Conservation (phyloP, 257 asterid species). For the Jasminum sambac region DNA sequence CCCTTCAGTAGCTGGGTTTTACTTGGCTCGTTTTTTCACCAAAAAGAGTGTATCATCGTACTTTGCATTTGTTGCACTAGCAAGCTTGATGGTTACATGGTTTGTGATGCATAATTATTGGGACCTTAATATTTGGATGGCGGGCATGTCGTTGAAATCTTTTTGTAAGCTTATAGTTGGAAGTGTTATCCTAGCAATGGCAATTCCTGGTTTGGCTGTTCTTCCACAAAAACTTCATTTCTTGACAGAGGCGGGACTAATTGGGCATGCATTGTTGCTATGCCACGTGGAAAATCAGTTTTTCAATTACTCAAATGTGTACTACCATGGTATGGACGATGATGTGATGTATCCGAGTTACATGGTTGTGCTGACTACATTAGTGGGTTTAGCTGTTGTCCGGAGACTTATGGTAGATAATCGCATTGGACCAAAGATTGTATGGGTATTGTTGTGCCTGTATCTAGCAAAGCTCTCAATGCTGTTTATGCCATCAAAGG, state of each 20-base stretch:
- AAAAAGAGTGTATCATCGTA: conserved; percentile 85
- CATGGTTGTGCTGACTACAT: conserved; percentile 89
- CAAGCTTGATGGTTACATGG: conserved; percentile 95
- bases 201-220: conserved; percentile 92
- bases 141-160: conserved; percentile 95
- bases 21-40: conserved; percentile 91
- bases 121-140: conserved; percentile 98
- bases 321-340: conserved; percentile 93
- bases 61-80: conserved; percentile 81
- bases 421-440: conserved; percentile 81
- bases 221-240: conserved; percentile 75
- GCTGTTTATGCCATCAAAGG: conserved; percentile 86
- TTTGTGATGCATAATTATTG: conserved; percentile 96
- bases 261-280: conserved; percentile 80
- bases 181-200: conserved; percentile 82
- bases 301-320: conserved; percentile 82
- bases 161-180: conserved; percentile 96
- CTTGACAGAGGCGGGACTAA: conserved; percentile 79
- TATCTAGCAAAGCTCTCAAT: conserved; percentile 79
- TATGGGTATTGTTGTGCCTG: conserved; percentile 89
- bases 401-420: conserved; percentile 81
- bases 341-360: conserved; percentile 98
- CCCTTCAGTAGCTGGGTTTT: conserved; percentile 89
- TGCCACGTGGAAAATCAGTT: conserved; percentile 86
- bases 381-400: conserved; percentile 83